Evolutionary conservation across 495 filamentous ascomycete species (phyloP), one percentile per base, ranked within the genome.

Genomic region (Sabuloglossum arenarium): DNA sequence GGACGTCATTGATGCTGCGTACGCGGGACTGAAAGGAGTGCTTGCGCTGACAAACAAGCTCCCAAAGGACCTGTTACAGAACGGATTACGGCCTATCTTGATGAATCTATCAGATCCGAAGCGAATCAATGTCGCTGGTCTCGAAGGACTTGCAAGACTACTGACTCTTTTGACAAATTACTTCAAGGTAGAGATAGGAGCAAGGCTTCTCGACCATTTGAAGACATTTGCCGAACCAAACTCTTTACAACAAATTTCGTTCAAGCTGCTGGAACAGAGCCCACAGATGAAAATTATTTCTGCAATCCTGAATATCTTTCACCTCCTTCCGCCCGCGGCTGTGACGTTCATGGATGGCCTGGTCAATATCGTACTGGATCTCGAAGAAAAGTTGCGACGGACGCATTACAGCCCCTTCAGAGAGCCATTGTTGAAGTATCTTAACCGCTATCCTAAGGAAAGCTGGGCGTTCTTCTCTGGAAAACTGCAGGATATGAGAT

Each of bases 161-260:
- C 69, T 99, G 57, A 84, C 86, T 28, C 74, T 99, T 0, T 70
- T 99, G 23, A 99, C 93, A 0, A 97, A 93, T 53, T 97, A 97
- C 65, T 99, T 99, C 72, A 99, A 99, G 68, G 90, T 95, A 1
- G 93, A 96, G 65, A 99, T 99, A 50, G 93, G 93, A 6, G 78
- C 87, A 32, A 77, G 89, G 45, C 69, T 99, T 8, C 70, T 99
- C 16, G 89, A 94, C 47, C 93, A 99, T 59, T 82, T 97, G 72
- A 89, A 87, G 64, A 75, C 80, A 14, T 86, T 99, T 62, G 91
- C 90, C 0, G 89, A 95, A 59, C 75, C 82, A 23, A 70, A 70
- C 34, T 75, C 78, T 9, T 69, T 97, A 55, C 89, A 96, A 66
- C 86, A 88, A 63, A 83, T 91, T 2, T 96, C 89, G 0, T 96